Conservation (phyloP, 495 filamentous ascomycete genomes). For the Neurospora sp. region DNA sequence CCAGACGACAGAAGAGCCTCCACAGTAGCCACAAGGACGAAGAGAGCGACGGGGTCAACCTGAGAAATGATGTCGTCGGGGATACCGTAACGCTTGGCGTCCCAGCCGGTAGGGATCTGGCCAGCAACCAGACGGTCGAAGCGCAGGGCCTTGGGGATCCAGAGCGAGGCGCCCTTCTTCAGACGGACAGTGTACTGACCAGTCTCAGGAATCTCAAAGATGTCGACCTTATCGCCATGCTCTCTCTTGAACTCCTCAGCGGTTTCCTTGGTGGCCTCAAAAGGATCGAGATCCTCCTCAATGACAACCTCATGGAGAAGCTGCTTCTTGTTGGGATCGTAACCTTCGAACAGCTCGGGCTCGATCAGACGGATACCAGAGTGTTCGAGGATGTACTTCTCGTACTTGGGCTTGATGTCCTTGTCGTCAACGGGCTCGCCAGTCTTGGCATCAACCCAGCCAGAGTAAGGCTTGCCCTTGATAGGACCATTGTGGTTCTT, state of each 20-base stretch:
- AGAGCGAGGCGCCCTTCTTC: slow-evolving; percentile 85
- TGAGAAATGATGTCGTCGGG: slow-evolving; percentile 96
- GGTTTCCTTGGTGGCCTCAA: slow-evolving; percentile 94
- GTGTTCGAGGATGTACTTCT: slow-evolving; percentile 92
- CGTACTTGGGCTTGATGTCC: slow-evolving; percentile 92
- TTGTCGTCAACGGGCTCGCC: slow-evolving; percentile 96
- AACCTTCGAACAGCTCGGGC: slow-evolving; percentile 92
- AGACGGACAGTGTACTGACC: slow-evolving; percentile 90
- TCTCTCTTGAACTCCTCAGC: slow-evolving; percentile 95
- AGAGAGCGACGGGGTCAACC: slow-evolving; percentile 92
- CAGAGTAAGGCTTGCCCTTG: slow-evolving; percentile 92
- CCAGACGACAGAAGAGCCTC: slow-evolving; percentile 84
- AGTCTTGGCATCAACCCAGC: slow-evolving; percentile 93
- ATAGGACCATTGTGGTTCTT: slow-evolving; percentile 97
- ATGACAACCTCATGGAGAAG: slow-evolving; percentile 95
- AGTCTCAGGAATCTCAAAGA: slow-evolving; percentile 89
- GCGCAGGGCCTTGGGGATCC: slow-evolving; percentile 91
- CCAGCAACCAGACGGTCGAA: slow-evolving; percentile 97
- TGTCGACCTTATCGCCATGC: slow-evolving; percentile 94
- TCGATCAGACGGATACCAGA: slow-evolving; percentile 96
- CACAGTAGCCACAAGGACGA: slow-evolving; percentile 83
- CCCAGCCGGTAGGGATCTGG: slow-evolving; percentile 94
- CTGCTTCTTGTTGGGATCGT: slow-evolving; percentile 97
- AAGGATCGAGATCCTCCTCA: slow-evolving; percentile 90
- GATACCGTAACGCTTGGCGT: slow-evolving; percentile 88